These are phyloP conservation scores for Aspergillus nomiae DNA, from an alignment of 2,329 filamentous ascomycete genomes.

Conservation along the genomic window DNA sequence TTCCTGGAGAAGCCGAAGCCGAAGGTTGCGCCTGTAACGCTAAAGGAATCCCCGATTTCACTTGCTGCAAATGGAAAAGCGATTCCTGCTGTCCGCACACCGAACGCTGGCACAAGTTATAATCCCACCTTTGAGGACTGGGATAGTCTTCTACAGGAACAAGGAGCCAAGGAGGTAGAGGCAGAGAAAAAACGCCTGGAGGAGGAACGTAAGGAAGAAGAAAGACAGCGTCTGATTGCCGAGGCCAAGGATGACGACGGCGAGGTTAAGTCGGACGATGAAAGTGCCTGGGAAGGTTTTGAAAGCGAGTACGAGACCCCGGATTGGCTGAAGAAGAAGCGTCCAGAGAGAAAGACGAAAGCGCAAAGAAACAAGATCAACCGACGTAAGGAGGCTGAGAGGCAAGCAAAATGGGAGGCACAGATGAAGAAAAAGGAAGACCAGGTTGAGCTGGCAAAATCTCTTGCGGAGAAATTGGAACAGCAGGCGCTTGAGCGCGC, in stretches of 20 bases:
- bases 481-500: conserved; percentile 53
- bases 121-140: conserved; percentile 89
- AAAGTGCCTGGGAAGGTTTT: conserved; percentile 87
- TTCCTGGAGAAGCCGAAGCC: conserved; percentile 69
- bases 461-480: conserved; percentile 59
- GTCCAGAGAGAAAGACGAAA: conserved; percentile 81
- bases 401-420: conserved; percentile 71
- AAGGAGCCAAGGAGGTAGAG: conserved; percentile 77
- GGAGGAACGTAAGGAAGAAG: conserved; percentile 66
- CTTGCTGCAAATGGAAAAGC: conserved; percentile 79
- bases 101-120: conserved; percentile 83
- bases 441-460: conserved; percentile 71
- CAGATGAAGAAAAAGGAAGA: conserved; percentile 72
- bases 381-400: conserved; percentile 84
- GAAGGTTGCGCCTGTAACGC: conserved; percentile 71
- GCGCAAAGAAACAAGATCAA: conserved; percentile 85
- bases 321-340: conserved; percentile 70
- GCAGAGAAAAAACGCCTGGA: conserved; percentile 74
- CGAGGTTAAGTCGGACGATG: conserved; percentile 76
- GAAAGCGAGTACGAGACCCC: conserved; percentile 76
- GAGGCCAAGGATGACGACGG: conserved; percentile 76
- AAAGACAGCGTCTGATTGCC: conserved; percentile 68
- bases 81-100: conserved; percentile 76
- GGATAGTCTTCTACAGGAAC: conserved; percentile 70
- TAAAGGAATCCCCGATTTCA: conserved; percentile 76